Evolutionary conservation across 2,329 filamentous ascomycete species (phyloP), one percentile per base, ranked within the genome.

Genomic region (Aspergillus caelatus): DNA sequence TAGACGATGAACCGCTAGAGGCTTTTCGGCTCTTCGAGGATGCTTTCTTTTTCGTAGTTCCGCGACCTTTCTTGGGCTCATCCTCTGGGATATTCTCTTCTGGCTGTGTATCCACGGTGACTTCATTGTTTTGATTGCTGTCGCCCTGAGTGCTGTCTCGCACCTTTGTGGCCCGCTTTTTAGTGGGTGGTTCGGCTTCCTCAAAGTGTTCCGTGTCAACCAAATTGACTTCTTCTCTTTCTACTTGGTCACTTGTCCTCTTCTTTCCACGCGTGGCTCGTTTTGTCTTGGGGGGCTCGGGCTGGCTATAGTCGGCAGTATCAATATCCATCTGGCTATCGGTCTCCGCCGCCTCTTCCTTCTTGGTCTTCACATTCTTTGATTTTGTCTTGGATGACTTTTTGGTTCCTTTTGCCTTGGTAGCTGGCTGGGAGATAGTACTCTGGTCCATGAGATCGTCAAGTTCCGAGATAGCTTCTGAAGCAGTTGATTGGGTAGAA

Each of bases 381-480:
- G 71, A 62, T 67, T 78, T 78, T 60, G 72, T 65, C 62, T 76
- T 79, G 12, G 76, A 63, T 23, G 75, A 67, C 61, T 79, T 82
- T 43, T 82, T 78, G 9, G 85, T 80, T 0, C 81, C 74, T 72
- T 91, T 91, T 1, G 82, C 74, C 65, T 84, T 86, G 0, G 77
- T 73, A 14, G 81, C 80, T 4, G 78, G 63, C 36, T 79, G 81
- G 6, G 83, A 69, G 75, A 87, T 72, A 79, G 85, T 68, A 81
- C 86, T 85, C 79, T 86, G 72, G 79, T 88, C 70, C 84, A 91
- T 62, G 78, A 80, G 63, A 80, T 89, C 79, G 32, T 83, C 80
- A 26, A 79, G 55, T 28, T 80, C 80, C 26, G 78, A 71, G 6
- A 79, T 74, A 12, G 76, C 76, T 69, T 84, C 82, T 2, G 82